phyloP scores from a whole-genome alignment of 1,139 yeast genomes.

The Yamadazyma membranifaciens region DNA sequence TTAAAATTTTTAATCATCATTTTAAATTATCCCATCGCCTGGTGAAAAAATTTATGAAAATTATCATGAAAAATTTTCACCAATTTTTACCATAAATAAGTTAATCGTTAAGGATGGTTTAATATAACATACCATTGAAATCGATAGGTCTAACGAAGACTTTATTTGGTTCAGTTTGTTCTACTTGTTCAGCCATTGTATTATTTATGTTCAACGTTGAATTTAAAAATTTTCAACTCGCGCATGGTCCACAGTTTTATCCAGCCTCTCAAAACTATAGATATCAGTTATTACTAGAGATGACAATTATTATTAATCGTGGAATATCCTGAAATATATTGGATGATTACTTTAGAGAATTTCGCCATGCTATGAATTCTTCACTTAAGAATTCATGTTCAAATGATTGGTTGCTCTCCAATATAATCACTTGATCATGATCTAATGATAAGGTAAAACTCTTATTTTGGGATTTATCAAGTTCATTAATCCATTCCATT shows the following conservation, averaged over 20 bases:
- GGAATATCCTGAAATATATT: no score
- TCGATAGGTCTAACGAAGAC: conserved; percentile 43
- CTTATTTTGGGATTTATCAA: conserved; percentile 36
- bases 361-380: conserved; percentile 15
- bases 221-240: conserved; percentile 3
- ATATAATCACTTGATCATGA: conserved; percentile 9
- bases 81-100: no score
- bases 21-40: background rate
- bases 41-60: background rate
- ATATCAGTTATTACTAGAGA: no score
- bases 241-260: background rate
- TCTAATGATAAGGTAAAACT: conserved; percentile 12
- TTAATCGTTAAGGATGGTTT: no score
- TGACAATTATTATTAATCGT: no score
- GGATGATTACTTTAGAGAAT: background rate
- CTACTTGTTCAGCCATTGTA: conserved; percentile 5
- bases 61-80: no score
- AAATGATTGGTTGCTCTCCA: conserved; percentile 11
- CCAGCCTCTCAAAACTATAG: no score
- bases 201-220: conserved; percentile 2
- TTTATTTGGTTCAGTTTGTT: conserved; percentile 27
- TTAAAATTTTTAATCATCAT: no score
- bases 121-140: conserved; percentile 24
- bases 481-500: conserved; percentile 68
- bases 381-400: conserved; percentile 13